Percentiles rank a stretch among this genome's conserved stretches.
Evolutionary conservation across 2,329 filamentous ascomycete genomes (phyloP).

Genomic region (Diaporthe vaccinii): DNA sequence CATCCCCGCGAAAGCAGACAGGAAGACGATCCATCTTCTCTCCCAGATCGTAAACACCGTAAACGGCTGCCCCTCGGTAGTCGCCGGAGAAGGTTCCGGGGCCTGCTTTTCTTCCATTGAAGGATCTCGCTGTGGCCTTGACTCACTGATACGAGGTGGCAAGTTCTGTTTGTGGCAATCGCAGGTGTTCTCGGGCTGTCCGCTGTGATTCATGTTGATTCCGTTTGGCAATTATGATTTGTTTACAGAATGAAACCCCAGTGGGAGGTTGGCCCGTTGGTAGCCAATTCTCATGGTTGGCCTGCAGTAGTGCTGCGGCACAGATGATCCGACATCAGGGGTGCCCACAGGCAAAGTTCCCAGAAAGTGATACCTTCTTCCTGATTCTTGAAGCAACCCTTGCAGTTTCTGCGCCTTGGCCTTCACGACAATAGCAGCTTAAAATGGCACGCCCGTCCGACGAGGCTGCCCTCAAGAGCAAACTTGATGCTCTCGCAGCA

Average conservation of each 20-base stretch:
- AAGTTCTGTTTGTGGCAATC: background rate
- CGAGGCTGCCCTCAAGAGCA: background rate
- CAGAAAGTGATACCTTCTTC: background rate
- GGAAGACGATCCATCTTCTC: conserved; percentile 44
- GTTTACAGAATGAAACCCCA: background rate
- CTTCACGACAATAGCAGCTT: background rate
- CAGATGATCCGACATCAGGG: background rate
- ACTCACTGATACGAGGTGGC: background rate
- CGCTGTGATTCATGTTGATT: background rate
- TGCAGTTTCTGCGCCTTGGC: background rate
- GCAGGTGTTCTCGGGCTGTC: background rate
- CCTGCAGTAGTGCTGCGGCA: conserved; percentile 3
- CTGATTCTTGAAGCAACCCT: too few species aligned
- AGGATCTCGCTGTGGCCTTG: background rate
- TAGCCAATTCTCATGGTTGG: background rate
- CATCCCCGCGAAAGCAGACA: conserved; percentile 43
- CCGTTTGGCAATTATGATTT: background rate
- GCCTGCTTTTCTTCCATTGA: background rate
- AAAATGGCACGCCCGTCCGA: background rate
- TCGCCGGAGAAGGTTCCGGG: background rate
- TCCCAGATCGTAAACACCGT: conserved; percentile 39
- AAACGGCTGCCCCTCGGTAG: background rate
- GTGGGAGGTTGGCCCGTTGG: background rate
- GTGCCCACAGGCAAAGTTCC: background rate
- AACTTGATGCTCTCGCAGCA: background rate